These are phyloP conservation scores for Alternaria arbusti DNA, from an alignment of 2,329 filamentous ascomycete species.

Conservation along the genomic window DNA sequence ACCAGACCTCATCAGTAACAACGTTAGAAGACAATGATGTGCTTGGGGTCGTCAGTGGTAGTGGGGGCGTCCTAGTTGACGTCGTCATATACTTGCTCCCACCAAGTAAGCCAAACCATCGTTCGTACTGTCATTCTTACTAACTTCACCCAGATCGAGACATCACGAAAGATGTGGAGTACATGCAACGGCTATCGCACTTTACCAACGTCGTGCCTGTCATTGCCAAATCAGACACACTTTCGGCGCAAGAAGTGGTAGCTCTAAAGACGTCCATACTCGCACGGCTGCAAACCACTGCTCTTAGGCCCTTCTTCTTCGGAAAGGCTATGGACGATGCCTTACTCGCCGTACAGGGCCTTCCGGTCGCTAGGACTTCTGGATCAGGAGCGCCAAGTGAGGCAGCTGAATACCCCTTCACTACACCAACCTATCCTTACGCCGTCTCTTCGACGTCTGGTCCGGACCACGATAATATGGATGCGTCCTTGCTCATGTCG, in stretches of 20 bases:
- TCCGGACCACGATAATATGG: conserved; percentile 81
- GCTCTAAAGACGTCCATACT: conserved; percentile 66
- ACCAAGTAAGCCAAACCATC: conserved; percentile 61
- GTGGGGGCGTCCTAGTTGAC: conserved; percentile 84
- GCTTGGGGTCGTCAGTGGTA: conserved; percentile 77
- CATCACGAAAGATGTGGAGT: conserved; percentile 69
- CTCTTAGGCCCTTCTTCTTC: conserved; percentile 73
- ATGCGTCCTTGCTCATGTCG: conserved; percentile 91
- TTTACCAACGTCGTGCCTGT: conserved; percentile 87
- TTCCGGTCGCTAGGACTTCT: conserved; percentile 22
- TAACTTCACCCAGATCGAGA: conserved; percentile 41
- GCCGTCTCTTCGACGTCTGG: conserved; percentile 77
- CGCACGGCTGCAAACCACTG: conserved; percentile 62
- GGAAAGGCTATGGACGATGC: conserved; percentile 51
- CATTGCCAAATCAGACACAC: conserved; percentile 76
- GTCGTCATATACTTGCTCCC: conserved; percentile 82
- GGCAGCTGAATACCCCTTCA: conserved; percentile 35
- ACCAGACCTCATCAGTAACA: conserved; percentile 66
- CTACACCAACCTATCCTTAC: conserved; percentile 62
- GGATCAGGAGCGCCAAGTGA: conserved; percentile 11
- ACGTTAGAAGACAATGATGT: conserved; percentile 75
- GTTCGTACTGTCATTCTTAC: not conserved
- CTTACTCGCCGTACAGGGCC: conserved; percentile 41
- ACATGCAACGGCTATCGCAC: conserved; percentile 70
- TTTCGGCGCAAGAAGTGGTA: conserved; percentile 64